phyloP scores from a whole-genome alignment of 768 basidiomycete genomes.

The Tylopilus cervinicoccineus region DNA sequence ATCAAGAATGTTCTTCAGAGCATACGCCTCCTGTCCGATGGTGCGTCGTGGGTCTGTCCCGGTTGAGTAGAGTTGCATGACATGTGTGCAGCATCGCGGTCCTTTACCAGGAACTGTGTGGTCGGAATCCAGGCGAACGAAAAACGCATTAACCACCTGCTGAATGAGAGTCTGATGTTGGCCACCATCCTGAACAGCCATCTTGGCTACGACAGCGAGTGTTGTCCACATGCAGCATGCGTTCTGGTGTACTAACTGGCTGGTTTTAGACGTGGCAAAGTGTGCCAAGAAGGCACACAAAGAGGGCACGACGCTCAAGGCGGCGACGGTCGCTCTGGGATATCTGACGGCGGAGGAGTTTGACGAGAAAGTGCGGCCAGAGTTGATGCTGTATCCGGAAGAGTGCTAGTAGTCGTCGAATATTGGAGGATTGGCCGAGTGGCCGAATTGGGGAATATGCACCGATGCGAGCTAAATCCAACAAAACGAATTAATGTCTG shows the following conservation, averaged over 20 bases:
- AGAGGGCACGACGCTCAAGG: conserved; percentile 94
- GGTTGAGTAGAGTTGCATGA: conserved; percentile 4
- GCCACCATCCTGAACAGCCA: conserved; percentile 96
- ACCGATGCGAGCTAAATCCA: conserved; percentile 34
- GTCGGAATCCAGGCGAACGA: conserved; percentile 97
- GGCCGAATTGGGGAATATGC: conserved; percentile 29
- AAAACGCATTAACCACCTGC: conserved; percentile 79
- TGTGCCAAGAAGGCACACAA: conserved; percentile 99
- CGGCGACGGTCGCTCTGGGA: conserved; percentile 86
- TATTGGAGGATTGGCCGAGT: conserved; percentile 23
- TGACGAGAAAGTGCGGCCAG: conserved; percentile 88
- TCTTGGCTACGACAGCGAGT: conserved; percentile 95
- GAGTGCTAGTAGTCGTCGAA: conserved; percentile 34
- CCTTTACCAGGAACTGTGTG: conserved; percentile 96
- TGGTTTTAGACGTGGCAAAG: conserved; percentile 81
- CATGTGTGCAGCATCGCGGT: conserved; percentile 61
- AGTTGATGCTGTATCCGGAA: conserved; percentile 82
- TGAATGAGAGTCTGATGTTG: conserved; percentile 97
- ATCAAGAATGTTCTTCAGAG: conserved; percentile 98
- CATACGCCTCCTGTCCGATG: conserved; percentile 90
- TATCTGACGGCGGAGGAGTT: conserved; percentile 89
- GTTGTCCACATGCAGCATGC: conserved; percentile 3
- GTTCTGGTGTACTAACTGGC: conserved; percentile 6
- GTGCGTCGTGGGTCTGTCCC: conserved; percentile 38
- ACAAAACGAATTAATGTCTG: conserved; percentile 32